Percentiles rank a stretch among this genome's conserved stretches.
Conservation (phyloP, 176 grass and related monocot species). For the Dendrocalamus sinicus region DNA sequence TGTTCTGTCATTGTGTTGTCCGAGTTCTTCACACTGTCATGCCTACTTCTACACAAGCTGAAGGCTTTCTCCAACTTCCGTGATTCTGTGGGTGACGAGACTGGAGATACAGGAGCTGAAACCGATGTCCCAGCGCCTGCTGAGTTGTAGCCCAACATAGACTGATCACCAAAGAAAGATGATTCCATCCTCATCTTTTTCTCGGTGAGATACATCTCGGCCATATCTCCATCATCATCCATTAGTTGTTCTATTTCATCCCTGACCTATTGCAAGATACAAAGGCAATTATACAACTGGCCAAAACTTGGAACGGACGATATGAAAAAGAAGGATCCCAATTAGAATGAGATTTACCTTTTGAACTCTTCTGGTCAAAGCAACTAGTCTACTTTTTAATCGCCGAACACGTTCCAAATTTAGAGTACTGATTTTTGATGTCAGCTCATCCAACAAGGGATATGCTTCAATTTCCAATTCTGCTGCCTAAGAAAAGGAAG, state of each 20-base stretch:
- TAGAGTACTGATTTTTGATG: conserved; percentile 92
- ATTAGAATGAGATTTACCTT: conserved; percentile 57
- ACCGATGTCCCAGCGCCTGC: conserved; percentile 53
- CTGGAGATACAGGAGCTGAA: conserved; percentile 87
- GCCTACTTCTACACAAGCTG: conserved; percentile 85
- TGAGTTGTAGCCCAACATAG: conserved; percentile 54
- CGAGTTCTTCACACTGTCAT: conserved; percentile 76
- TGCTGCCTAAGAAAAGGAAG: conserved; percentile 57
- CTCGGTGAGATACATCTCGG: conserved; percentile 94
- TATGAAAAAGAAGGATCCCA: neutral
- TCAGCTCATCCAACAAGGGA: conserved; percentile 91
- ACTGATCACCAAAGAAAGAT: conserved; percentile 76
- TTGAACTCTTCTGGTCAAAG: conserved; percentile 93
- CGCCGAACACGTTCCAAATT: conserved; percentile 88
- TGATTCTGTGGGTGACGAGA: conserved; percentile 74
- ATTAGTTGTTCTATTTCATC: conserved; percentile 99
- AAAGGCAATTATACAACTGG: neutral
- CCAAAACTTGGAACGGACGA: neutral
- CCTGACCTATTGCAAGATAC: conserved; percentile 69
- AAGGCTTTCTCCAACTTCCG: conserved; percentile 76
- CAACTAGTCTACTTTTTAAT: conserved; percentile 89
- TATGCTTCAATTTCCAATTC: conserved; percentile 98
- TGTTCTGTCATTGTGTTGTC: conserved; percentile 66
- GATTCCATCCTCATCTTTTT: conserved; percentile 84
- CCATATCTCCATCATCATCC: conserved; percentile 99